phyloP scores from a whole-genome alignment of 2,329 filamentous ascomycete genomes.

The Aspergillus glaucus region DNA sequence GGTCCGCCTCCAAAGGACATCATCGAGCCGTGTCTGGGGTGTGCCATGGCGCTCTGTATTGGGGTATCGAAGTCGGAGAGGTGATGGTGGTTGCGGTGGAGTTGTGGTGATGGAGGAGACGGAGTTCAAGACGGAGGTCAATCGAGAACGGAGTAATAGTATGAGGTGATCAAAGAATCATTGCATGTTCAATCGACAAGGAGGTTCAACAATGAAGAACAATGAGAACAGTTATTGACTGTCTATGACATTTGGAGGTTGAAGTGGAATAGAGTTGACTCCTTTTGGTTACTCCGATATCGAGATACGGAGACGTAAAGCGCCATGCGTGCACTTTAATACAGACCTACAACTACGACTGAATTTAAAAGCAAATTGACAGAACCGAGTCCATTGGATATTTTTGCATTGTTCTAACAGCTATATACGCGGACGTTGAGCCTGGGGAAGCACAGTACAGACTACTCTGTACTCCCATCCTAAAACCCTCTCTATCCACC shows the following conservation, averaged over 20 bases:
- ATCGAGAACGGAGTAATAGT: background rate
- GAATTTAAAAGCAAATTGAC: background rate
- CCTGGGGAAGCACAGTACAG: too few species aligned
- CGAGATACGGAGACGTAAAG: slow-evolving; percentile 8
- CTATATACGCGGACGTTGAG: background rate
- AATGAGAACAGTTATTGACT: background rate
- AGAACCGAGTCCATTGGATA: background rate
- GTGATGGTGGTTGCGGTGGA: background rate
- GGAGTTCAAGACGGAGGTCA: background rate
- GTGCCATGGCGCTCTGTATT: slow-evolving; percentile 18
- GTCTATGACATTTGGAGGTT: background rate
- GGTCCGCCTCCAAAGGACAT: slow-evolving; percentile 27
- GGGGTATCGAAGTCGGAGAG: background rate
- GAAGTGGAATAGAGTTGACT: background rate
- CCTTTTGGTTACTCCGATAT: too few species aligned
- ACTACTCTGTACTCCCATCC: too few species aligned
- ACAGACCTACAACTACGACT: background rate
- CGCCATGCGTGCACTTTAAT: slow-evolving; percentile 6
- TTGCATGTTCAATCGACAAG: background rate
- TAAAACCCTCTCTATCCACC: too few species aligned
- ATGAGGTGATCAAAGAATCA: background rate
- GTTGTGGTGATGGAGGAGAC: background rate
- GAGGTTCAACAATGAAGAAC: too few species aligned
- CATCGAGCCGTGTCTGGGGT: slow-evolving; percentile 26
- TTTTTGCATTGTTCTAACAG: background rate